Evolutionary conservation across 257 asterid genomes (phyloP), one percentile per base, ranked within the genome.

Genomic region (Forsythia viridissima): DNA sequence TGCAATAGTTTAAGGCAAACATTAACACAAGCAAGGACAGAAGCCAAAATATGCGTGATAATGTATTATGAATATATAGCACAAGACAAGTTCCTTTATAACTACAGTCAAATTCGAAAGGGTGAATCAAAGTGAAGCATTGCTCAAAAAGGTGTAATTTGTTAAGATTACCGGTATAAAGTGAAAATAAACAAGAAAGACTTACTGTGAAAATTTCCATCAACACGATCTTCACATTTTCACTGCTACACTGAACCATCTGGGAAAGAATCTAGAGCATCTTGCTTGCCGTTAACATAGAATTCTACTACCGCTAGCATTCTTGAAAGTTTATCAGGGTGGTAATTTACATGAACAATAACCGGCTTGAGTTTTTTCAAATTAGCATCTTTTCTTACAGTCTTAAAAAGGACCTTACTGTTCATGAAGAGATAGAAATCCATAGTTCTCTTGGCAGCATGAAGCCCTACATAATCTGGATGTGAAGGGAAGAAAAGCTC

Each of bases 321-420:
- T 81, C 97, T 91, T 46, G 89, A 78, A 76, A 88, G 84, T 74
- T 91, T 91, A 80, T 93, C 97, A 0, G 96, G 98, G 76, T 93
- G 98, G 82, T 90, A 93, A 75, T 91, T 93, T 44, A 91, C 81
- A 40, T 93, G 98, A 71, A 93, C 94, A 21, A 93, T 88, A 67
- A 93, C 98, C 0, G 98, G 97, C 85, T 81, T 89, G 48, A 87
- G 74, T 75, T 88, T 93, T 77, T 77, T 93, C 87, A 93, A 80
- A 44, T 57, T 79, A n/a, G 82, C 87, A 76, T 91, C 91, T 74
- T 84, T 87, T 66, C 98, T 83, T 4, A 93, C 94, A 0, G 92
- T 90, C 88, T 93, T 93, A 85, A 93, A 93, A 24, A 93, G 93
- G 24, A 91, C 96, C 85, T 93, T 93, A 83, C 98, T 91, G 75